Evolutionary conservation across 129 eudicot species (phyloP).

Genomic region (Artemisia argyi): DNA sequence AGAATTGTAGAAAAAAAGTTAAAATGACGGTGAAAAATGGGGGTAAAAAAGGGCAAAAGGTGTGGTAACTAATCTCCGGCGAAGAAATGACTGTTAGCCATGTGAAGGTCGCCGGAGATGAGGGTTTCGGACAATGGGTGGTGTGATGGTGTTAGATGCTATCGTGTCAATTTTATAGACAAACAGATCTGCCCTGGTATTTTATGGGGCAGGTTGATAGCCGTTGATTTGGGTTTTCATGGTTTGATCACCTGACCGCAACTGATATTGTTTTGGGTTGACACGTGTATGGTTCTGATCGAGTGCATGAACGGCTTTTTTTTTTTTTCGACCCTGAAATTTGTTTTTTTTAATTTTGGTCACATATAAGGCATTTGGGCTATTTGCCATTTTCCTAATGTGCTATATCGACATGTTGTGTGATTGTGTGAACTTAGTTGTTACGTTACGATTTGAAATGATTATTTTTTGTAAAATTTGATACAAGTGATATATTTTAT

Average conservation of each 20-base stretch:
- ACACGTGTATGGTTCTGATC: constrained; percentile 36
- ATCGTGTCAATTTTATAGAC: constrained; percentile 36
- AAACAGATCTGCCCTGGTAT: constrained; percentile 34
- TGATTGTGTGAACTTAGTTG: too few species aligned
- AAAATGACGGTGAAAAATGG: background rate
- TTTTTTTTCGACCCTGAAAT: background rate
- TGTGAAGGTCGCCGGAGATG: constrained; percentile 10
- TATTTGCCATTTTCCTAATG: too few species aligned
- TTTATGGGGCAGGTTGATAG: constrained; percentile 28
- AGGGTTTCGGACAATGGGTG: constrained; percentile 14
- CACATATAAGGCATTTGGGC: background rate
- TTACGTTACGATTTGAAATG: too few species aligned
- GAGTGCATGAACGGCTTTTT: background rate
- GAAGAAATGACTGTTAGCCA: constrained; percentile 32
- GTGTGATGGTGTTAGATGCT: background rate
- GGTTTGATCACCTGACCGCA: constrained; percentile 35
- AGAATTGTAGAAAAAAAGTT: background rate
- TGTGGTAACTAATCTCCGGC: constrained; percentile 39
- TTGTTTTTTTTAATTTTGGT: background rate
- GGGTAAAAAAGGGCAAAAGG: too few species aligned
- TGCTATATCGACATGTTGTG: too few species aligned
- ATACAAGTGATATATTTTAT: too few species aligned
- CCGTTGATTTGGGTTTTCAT: constrained; percentile 35
- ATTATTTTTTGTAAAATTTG: too few species aligned
- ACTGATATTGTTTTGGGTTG: constrained; percentile 15